Base-by-base conservation (phyloP, 2,329 filamentous ascomycete species). In the Lachnellula cervina region DNA sequence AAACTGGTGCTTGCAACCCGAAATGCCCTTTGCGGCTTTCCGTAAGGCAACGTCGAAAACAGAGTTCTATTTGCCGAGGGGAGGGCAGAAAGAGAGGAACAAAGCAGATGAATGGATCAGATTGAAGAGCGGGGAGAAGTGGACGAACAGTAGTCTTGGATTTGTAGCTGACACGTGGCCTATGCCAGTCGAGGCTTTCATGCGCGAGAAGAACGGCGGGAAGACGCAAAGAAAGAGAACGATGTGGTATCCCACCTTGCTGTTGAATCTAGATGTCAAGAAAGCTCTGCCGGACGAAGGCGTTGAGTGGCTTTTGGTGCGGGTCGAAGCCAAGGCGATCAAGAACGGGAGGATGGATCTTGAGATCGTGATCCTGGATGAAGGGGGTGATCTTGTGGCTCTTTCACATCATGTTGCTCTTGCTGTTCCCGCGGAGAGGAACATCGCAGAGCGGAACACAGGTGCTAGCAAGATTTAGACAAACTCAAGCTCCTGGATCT, bases 201-300 rank as follows among this genome's bases (percentile, higher is more conserved):
- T 68, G 7, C 62, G 70, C 47, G 67, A 69, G 8, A 62, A 69
- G 5, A 63, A 65, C 34, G 57, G 9, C 25, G 17, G 9, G n/a
- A 49, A 34, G 32, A 5, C n/a, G 19, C 51, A 62, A 61, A 48
- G 55, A 60, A 60, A 25, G 56, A 50, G 25, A 58, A 62, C 16
- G 57, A 66, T 45, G 52, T 70, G 68, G 68, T 70, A 69, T 51
- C 68, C 68, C 5, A 95, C 89, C 0, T 71, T 95, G 1, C 74
- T 85, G 17, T 72, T 94, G 67, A 90, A 89, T 68, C 65, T 95
- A 21, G 89, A 95, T 59, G 75, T 91, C 40, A 94, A 93, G 75
- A 89, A 87, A 68, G 70, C 77, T 6, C 69, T 95, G 45, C 88
- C 88, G 0, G 72, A 74, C 4, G 80, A 81, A 43, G 89, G 89